A percentile compares a stretch with the other conserved stretches of the same genome.
Evolutionary conservation across 1,284 basidiomycete genomes (phyloP).

Genomic region (Coniophora puteana): DNA sequence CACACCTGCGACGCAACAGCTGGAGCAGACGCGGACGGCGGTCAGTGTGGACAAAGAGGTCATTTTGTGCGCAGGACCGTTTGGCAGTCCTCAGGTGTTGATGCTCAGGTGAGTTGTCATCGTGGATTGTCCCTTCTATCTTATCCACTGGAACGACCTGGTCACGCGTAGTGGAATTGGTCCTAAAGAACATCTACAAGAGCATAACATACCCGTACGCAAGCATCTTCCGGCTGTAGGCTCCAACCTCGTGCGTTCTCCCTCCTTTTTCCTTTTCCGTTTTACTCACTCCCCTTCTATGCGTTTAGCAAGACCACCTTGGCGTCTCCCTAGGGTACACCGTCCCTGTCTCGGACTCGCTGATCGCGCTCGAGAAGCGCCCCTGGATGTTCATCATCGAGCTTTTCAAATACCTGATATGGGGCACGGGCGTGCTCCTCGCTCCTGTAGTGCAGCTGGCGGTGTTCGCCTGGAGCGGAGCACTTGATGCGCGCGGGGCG

Average conservation of each 20-base stretch:
- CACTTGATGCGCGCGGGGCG: conserved; percentile 21
- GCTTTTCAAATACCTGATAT: conserved; percentile 25
- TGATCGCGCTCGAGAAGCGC: conserved; percentile 16
- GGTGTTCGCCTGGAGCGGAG: conserved; percentile 21
- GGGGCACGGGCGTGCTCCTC: conserved; percentile 26
- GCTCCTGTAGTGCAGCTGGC: conserved; percentile 24
- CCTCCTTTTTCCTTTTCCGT: conserved; percentile 1
- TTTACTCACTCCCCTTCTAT: background rate
- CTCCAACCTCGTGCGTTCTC: conserved; percentile 14
- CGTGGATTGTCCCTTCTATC: background rate
- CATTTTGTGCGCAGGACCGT: conserved; percentile 28
- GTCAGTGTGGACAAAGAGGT: conserved; percentile 26
- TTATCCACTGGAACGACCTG: background rate
- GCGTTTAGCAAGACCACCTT: conserved; percentile 29
- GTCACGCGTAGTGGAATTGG: conserved; percentile 22
- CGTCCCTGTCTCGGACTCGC: conserved; percentile 24
- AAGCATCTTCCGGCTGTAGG: conserved; percentile 35
- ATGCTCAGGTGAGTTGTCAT: conserved; percentile 26
- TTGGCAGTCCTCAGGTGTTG: conserved; percentile 30
- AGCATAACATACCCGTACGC: conserved; percentile 23
- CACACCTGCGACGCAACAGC: conserved; percentile 8
- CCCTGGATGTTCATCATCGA: conserved; percentile 20
- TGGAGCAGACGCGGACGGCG: conserved; percentile 5
- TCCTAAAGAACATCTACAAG: conserved; percentile 22
- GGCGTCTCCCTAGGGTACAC: conserved; percentile 24